Evolutionary conservation across 2,329 filamentous ascomycete species (phyloP).

Genomic region (Fusarium drepaniforme): DNA sequence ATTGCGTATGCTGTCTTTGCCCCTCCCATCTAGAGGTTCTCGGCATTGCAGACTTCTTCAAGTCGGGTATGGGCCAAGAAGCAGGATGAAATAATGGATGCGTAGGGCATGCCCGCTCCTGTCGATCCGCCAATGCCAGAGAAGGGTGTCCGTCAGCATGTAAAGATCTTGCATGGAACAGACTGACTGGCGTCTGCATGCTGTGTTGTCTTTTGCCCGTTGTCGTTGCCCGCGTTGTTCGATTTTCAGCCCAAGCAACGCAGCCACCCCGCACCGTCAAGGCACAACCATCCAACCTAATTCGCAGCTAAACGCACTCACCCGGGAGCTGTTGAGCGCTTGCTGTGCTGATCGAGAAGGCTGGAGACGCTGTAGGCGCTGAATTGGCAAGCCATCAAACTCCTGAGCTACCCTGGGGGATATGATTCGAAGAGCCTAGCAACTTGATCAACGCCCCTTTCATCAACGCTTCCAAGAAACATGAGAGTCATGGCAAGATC

Average conservation of each 20-base stretch:
- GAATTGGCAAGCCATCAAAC: slow-evolving; percentile 6
- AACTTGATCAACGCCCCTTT: slow-evolving; percentile 18
- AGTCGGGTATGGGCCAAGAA: neutral
- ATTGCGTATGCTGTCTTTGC: slow-evolving; percentile 24
- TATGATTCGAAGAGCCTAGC: slow-evolving; percentile 12
- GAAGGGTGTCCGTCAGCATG: neutral
- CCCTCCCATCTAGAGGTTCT: neutral
- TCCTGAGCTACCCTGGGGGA: neutral
- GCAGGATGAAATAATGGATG: neutral
- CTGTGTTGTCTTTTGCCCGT: slow-evolving; percentile 12
- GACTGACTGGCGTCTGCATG: neutral
- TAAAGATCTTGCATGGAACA: slow-evolving; percentile 16
- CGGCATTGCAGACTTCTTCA: slow-evolving; percentile 3
- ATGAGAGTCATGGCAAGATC: slow-evolving; percentile 24
- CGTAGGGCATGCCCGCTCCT: neutral
- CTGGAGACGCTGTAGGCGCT: slow-evolving; percentile 17
- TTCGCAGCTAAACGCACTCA: slow-evolving; percentile 7
- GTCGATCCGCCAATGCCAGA: slow-evolving; percentile 1
- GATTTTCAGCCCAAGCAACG: slow-evolving; percentile 29
- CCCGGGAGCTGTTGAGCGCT: neutral
- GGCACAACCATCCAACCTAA: slow-evolving; percentile 31
- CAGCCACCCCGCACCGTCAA: slow-evolving; percentile 28
- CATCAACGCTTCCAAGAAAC: slow-evolving; percentile 21
- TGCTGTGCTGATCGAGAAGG: neutral
- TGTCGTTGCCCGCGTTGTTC: slow-evolving; percentile 7